Evolutionary conservation across 192 early-diverging fungal genomes (phyloP).

Genomic region (Backusella morwellensis): DNA sequence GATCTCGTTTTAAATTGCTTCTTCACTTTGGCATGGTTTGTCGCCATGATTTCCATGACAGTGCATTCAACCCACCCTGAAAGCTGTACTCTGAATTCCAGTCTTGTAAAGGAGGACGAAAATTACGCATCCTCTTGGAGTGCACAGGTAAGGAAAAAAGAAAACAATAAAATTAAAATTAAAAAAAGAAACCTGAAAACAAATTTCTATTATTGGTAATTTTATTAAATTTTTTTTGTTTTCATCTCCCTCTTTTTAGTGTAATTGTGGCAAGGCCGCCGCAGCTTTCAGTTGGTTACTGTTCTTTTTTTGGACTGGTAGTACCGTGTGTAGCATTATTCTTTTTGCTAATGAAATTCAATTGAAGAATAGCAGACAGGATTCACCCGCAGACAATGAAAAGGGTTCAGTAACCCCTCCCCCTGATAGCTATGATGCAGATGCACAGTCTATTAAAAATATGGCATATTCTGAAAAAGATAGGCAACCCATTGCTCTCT

Average conservation of each 20-base stretch:
- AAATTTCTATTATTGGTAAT: not conserved
- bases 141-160: not conserved
- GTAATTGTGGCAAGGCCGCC: slow-evolving; percentile 9
- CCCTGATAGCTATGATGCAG: not conserved
- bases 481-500: not conserved
- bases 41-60: slow-evolving; percentile 10
- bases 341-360: not conserved
- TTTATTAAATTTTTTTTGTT: not conserved
- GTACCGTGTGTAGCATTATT: not conserved
- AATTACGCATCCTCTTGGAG: not conserved
- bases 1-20: not conserved
- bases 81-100: not conserved
- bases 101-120: not conserved
- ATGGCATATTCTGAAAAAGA: not conserved
- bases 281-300: slow-evolving; percentile 11
- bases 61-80: not conserved
- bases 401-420: not conserved
- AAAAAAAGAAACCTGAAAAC: not conserved
- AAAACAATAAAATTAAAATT: not conserved
- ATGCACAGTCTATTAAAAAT: not conserved
- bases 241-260: not conserved
- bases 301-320: slow-evolving; percentile 5
- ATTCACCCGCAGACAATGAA: not conserved
- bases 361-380: not conserved
- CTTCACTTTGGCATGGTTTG: slow-evolving; percentile 3